Evolutionary conservation across 495 filamentous ascomycete species (phyloP), one percentile per base, ranked within the genome.

Genomic region (Tuber brumale): DNA sequence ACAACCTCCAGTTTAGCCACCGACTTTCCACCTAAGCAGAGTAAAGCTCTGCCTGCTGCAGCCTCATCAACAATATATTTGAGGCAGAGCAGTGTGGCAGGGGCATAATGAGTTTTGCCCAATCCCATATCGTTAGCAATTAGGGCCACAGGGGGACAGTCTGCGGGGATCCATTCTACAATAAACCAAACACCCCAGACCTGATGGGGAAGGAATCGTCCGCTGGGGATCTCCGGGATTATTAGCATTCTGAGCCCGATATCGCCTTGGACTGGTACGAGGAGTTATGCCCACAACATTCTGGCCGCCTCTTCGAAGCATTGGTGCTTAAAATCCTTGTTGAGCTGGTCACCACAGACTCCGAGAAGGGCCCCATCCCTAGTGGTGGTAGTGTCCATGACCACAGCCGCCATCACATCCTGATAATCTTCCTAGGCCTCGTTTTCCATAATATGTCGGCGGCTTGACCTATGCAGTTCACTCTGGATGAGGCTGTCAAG

Each of bases 101-200:
- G 61, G 2, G 75, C 75, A 8, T 35, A 73, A 31, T 70, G 51
- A 16, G 48, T 76, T 27, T 73, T 76, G 16, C 70, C 75, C 9
- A 72, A 51, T 69, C 75, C 75, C 75, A 76, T 72, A n/a, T 76
- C 39, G 37, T 73, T 70, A 1, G 70, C 70, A 7, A 76, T 61
- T 31, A 73, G 41, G 4, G 45, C 45, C 16, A 46, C 45, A 21
- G 16, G 45, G 18, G 45, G 45, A 46, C 4, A 2, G 18, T 46
- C 45, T 6, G 18, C 18, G 18, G 21, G 18, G 45, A 46, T 46
- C 1, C 18, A 18, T 18, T 19, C 45, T 0, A 46, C 45, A 19
- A 46, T 46, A 46, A 46, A 74, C 39, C 39, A 31, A 18, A 70
- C 70, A n/a, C 61, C 61, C 57, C 57, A 74, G 23, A 74, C 57